Evolutionary conservation across 768 basidiomycete species (phyloP), one percentile per base, ranked within the genome.

Genomic region (Termitomyces eurrhizus): DNA sequence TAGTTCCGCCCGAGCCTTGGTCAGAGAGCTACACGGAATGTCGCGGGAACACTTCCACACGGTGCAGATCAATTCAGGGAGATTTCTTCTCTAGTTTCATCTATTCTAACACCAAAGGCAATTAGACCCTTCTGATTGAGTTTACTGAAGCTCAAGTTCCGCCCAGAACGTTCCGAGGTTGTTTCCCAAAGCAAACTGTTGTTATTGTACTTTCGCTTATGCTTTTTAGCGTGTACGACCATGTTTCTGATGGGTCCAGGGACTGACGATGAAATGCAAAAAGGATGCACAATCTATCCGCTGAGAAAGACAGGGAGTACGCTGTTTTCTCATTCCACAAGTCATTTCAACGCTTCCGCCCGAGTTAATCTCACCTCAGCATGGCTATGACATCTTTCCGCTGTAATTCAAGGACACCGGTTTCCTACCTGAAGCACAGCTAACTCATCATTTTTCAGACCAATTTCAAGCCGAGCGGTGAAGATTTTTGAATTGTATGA

Each of bases 371-470:
- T 21, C 29, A 52, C 18, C 63, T 74, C 21, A 59, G 68, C 2
- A 68, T 73, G 24, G 74, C 74, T 13, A 66, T 68, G 1, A 67
- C 69, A 9, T 73, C 74, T 51, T 76, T 76, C 65, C 70, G 69
- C 21, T 76, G 73, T 56, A 44, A 48, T 75, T 74, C 42, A 63
- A 50, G 0, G 74, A 74, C 1, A 58, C 71, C 72, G 2, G 73
- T 74, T 4, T 63, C 68, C 1, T 75, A 72, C 57, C 73, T 74
- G 52, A 67, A 66, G 32, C 74, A 77, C 48, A 44, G n/a, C 7
- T 74, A 72, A 41, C 54, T 70, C 18, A 39, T 39, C n/a, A 56
- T 39, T 35, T 35, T 29, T 39, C 58, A 59, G 8, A 18, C 52
- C 14, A 14, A 42, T 18, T 29, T 42, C 24, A 32, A 39, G 16